Evolutionary conservation across 2,329 filamentous ascomycete genomes (phyloP).

Genomic region (Hypoxylon sp.): DNA sequence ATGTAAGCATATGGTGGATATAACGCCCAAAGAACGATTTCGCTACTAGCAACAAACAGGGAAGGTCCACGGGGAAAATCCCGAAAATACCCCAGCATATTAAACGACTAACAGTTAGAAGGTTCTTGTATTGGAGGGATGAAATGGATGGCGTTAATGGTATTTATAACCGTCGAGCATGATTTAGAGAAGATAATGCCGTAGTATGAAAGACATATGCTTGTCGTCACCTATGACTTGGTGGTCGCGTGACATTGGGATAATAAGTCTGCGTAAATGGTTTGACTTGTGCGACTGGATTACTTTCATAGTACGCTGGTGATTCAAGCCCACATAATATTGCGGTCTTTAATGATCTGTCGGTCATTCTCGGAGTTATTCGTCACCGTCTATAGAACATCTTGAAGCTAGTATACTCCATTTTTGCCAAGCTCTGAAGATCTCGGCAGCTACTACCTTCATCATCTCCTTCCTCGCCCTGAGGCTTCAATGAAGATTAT

Average conservation of each 20-base stretch:
- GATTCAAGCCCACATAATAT: neutral
- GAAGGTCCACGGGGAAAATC: neutral
- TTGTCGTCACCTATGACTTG: neutral
- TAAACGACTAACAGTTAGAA: neutral
- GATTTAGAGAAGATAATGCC: neutral
- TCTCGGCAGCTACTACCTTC: neutral
- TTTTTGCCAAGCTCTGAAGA: neutral
- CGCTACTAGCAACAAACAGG: conserved; percentile 2
- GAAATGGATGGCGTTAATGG: neutral
- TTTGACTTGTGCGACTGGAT: neutral
- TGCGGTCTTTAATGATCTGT: neutral
- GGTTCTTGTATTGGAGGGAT: neutral
- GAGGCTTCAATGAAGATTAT: neutral
- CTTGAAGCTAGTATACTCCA: neutral
- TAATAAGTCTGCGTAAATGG: neutral
- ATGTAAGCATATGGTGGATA: neutral
- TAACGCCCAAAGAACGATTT: neutral
- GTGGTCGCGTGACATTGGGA: neutral
- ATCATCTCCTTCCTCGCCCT: neutral
- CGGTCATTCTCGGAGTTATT: neutral
- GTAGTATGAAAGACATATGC: neutral
- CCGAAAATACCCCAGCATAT: neutral
- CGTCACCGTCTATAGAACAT: neutral
- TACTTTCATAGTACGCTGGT: neutral
- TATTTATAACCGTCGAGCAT: neutral